Evolutionary conservation across 495 filamentous ascomycete species (phyloP).

Genomic region (Podospora bellae-mahoneyi): DNA sequence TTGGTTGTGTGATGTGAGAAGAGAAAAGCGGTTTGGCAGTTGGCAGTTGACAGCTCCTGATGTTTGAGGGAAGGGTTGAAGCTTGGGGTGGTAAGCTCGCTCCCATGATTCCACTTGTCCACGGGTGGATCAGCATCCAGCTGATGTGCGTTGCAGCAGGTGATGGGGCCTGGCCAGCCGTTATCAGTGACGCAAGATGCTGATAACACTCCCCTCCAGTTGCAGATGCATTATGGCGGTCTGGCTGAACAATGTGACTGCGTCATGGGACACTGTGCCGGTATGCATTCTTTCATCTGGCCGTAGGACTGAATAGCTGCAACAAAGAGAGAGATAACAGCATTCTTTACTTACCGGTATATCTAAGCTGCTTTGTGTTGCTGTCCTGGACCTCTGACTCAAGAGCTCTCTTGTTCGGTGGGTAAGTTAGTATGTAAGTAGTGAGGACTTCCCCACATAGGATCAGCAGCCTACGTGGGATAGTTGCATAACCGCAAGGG

Average conservation of each 20-base stretch:
- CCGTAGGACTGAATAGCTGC: not conserved
- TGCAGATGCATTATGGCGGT: slow-evolving; percentile 1
- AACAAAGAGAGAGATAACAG: slow-evolving; percentile 4
- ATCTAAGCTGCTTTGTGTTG: not conserved
- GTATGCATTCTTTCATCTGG: not conserved
- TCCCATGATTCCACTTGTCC: slow-evolving; percentile 12
- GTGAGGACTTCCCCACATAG: slow-evolving; percentile 10
- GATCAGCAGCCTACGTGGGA: not conserved
- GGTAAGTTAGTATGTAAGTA: slow-evolving; percentile 10
- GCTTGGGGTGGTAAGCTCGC: slow-evolving; percentile 11
- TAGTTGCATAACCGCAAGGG: slow-evolving; percentile 14
- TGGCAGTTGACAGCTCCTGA: not conserved
- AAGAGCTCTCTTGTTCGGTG: not conserved
- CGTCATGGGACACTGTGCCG: slow-evolving; percentile 11
- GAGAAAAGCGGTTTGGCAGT: not conserved
- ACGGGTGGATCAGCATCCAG: slow-evolving; percentile 28
- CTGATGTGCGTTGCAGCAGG: slow-evolving; percentile 11
- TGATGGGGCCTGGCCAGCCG: not conserved
- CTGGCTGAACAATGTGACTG: slow-evolving; percentile 4
- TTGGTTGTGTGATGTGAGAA: not conserved
- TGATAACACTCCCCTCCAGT: slow-evolving; percentile 21
- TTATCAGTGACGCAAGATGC: slow-evolving; percentile 40
- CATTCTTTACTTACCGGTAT: not conserved
- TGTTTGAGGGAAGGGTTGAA: not conserved
- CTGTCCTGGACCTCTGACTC: not conserved